Conservation (phyloP, 345 rosid species). For the Ceriops decandra region DNA sequence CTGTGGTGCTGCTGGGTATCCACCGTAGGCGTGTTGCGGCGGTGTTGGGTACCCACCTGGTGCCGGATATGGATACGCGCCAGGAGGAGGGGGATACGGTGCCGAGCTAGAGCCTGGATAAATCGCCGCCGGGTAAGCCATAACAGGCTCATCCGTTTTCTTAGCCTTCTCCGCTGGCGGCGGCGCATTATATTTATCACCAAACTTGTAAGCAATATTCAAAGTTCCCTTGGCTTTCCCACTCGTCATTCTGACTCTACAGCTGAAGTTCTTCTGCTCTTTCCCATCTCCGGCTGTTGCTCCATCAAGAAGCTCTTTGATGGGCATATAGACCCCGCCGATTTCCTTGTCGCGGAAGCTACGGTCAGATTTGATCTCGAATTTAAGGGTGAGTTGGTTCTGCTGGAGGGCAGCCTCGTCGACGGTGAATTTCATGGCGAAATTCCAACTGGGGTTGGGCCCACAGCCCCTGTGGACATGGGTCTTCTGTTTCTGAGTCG, state of each 20-base stretch:
- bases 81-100: constrained; percentile 7
- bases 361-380: constrained; percentile 47
- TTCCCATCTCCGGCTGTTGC: neutral
- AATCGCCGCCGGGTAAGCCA: constrained; percentile 32
- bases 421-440: constrained; percentile 45
- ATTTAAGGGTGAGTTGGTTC: constrained; percentile 31
- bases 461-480: constrained; percentile 50
- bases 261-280: constrained; percentile 12
- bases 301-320: constrained; percentile 46
- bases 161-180: constrained; percentile 7
- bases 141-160: constrained; percentile 15
- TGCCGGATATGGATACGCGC: constrained; percentile 20
- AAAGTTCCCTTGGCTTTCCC: constrained; percentile 46
- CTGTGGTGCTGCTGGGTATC: constrained; percentile 16
- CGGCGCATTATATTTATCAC: constrained; percentile 30
- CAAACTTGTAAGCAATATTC: constrained; percentile 37
- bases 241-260: constrained; percentile 21
- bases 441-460: constrained; percentile 55
- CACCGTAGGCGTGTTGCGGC: constrained; percentile 9
- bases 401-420: constrained; percentile 42
- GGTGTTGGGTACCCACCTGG: constrained; percentile 33
- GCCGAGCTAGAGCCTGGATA: constrained; percentile 21
- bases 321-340: constrained; percentile 47
- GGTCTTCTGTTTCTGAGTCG: constrained; percentile 44
- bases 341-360: constrained; percentile 44